Evolutionary conservation across 192 early-diverging fungal genomes (phyloP).

Genomic region (Entomortierella parvispora): DNA sequence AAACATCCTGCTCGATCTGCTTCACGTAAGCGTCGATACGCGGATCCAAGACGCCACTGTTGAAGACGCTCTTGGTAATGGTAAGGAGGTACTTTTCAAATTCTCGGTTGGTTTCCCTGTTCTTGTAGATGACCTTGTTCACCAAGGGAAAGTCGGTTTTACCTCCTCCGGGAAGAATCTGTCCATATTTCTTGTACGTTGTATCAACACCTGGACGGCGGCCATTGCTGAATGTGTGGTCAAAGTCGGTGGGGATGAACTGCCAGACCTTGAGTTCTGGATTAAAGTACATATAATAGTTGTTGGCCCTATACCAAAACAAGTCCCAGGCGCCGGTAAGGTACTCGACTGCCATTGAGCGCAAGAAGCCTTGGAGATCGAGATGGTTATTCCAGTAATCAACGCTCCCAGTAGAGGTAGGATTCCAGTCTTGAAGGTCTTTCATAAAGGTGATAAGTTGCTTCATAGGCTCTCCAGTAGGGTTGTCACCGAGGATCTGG

Average conservation of each 20-base stretch:
- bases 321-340: conserved; percentile 46
- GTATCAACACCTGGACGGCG: conserved; percentile 11
- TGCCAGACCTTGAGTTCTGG: conserved; percentile 24
- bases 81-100: conserved; percentile 29
- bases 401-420: conserved; percentile 4
- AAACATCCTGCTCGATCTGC: conserved; percentile 34
- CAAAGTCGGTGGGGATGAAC: conserved; percentile 50
- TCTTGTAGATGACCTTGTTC: conserved; percentile 45
- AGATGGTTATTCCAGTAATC: conserved; percentile 19
- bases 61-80: conserved; percentile 23
- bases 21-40: conserved; percentile 36
- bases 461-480: conserved; percentile 11
- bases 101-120: conserved; percentile 22
- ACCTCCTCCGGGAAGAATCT: neutral
- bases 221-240: conserved; percentile 48
- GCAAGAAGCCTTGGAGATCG: conserved; percentile 35
- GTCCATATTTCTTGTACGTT: conserved; percentile 13
- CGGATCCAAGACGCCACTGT: conserved; percentile 6
- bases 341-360: conserved; percentile 48
- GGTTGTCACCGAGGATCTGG: conserved; percentile 11
- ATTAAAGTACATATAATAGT: conserved; percentile 42
- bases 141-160: neutral
- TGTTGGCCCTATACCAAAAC: conserved; percentile 44
- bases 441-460: conserved; percentile 31
- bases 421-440: conserved; percentile 36